Percentiles rank a stretch among this genome's conserved stretches.
Evolutionary conservation across 495 filamentous ascomycete species (phyloP).

Genomic region (Talaromyces ruber): DNA sequence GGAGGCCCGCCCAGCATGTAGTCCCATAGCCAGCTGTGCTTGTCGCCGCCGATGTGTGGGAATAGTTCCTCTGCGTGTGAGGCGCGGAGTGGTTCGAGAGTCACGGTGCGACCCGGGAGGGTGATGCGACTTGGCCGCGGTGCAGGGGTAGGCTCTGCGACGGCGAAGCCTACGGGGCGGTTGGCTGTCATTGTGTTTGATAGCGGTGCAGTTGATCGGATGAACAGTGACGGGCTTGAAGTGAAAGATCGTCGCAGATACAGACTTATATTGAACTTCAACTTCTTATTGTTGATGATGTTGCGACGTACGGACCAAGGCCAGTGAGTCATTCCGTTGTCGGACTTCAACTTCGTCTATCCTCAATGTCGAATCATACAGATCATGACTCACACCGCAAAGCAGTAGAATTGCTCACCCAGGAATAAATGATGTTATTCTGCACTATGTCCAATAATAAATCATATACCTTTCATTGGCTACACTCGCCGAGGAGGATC

Average conservation of each 20-base stretch:
- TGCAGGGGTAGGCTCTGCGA: constrained; percentile 1
- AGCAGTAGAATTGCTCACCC: too few relatives aligned
- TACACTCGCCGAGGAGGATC: background rate
- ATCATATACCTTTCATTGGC: background rate
- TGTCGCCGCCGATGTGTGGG: constrained; percentile 23
- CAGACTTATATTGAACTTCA: background rate
- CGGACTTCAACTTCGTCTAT: background rate
- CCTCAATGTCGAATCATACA: background rate
- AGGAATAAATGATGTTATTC: too few relatives aligned
- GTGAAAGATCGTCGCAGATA: background rate
- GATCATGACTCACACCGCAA: background rate
- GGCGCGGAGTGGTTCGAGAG: constrained; percentile 24
- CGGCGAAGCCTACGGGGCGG: background rate
- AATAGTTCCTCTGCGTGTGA: constrained; percentile 33
- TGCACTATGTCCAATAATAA: too few relatives aligned
- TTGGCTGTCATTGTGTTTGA: background rate
- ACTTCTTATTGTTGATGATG: background rate
- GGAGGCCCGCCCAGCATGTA: constrained; percentile 38
- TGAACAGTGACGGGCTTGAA: background rate
- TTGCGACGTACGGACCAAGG: background rate
- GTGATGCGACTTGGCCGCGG: constrained; percentile 3
- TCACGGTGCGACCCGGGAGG: constrained; percentile 28
- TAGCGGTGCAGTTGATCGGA: background rate
- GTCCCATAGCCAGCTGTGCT: constrained; percentile 32
- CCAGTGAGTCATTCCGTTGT: background rate